Conservation (phyloP, 2,329 filamentous ascomycete species). For the Domatiomyces globalis region DNA sequence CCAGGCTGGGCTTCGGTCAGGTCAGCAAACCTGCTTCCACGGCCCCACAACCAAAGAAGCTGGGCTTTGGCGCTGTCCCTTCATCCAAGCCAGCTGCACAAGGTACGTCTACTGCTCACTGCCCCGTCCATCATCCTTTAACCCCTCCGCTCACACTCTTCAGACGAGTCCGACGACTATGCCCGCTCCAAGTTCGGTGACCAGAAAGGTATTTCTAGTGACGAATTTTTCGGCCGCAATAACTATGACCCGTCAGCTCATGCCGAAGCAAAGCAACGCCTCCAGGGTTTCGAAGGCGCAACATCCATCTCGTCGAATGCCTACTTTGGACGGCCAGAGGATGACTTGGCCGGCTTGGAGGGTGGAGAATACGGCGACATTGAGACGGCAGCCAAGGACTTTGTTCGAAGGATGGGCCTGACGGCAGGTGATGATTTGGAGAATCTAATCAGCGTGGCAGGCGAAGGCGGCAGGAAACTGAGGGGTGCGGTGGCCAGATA, state of each 20-base stretch:
- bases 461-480: conserved; percentile 70
- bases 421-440: conserved; percentile 93
- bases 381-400: conserved; percentile 88
- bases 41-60: conserved; percentile 54
- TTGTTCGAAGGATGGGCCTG: conserved; percentile 86
- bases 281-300: conserved; percentile 88
- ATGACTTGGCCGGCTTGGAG: conserved; percentile 56
- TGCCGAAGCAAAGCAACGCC: conserved; percentile 69
- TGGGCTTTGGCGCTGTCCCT: conserved; percentile 77
- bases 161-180: conserved; percentile 64
- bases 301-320: conserved; percentile 87
- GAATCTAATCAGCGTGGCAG: conserved; percentile 67
- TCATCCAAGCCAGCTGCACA: conserved; percentile 49
- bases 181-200: conserved; percentile 75
- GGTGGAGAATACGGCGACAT: conserved; percentile 57
- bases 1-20: conserved; percentile 76
- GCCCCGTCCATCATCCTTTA: background rate
- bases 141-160: background rate
- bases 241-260: conserved; percentile 67
- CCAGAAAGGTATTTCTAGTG: conserved; percentile 93
- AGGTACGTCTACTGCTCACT: conserved; percentile 28
- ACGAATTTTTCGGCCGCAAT: conserved; percentile 94
- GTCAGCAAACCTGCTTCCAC: conserved; percentile 41
- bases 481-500: conserved; percentile 48
- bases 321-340: conserved; percentile 90